Conservation (phyloP, 2,329 filamentous ascomycete genomes). For the Talaromyces sp. region DNA sequence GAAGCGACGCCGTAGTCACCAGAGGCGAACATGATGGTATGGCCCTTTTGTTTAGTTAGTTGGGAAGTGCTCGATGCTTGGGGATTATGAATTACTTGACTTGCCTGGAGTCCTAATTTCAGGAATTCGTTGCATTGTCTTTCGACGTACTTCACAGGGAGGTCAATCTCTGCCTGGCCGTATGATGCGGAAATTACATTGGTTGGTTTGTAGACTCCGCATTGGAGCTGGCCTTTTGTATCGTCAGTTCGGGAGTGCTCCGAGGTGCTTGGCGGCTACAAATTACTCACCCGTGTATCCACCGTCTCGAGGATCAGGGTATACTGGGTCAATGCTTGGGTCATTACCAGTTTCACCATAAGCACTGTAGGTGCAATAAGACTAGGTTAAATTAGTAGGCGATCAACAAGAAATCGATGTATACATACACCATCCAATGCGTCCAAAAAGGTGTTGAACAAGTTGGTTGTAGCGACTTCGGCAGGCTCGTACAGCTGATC, state of each 20-base stretch:
- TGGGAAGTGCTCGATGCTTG: too few relatives aligned
- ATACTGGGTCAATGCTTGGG: constrained; percentile 50
- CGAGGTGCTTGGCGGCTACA: too few relatives aligned
- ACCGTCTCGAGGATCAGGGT: constrained; percentile 49
- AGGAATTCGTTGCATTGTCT: constrained; percentile 50
- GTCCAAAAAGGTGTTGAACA: constrained; percentile 52
- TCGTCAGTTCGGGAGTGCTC: neutral
- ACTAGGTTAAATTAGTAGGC: constrained; percentile 24
- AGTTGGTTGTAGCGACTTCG: constrained; percentile 30
- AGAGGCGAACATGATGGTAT: constrained; percentile 33
- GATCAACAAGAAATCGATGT: neutral
- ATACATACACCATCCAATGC: constrained; percentile 49
- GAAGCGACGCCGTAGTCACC: constrained; percentile 36
- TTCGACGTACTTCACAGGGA: constrained; percentile 56
- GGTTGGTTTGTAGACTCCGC: constrained; percentile 54
- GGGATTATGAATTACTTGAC: too few relatives aligned
- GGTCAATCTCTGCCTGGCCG: constrained; percentile 54
- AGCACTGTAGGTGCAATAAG: constrained; percentile 54
- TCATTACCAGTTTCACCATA: constrained; percentile 52
- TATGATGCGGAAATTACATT: constrained; percentile 60
- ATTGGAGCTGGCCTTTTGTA: constrained; percentile 37
- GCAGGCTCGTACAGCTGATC: constrained; percentile 45
- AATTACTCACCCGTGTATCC: constrained; percentile 51
- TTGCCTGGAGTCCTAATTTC: constrained; percentile 46
- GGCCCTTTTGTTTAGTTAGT: constrained; percentile 29